These are phyloP conservation scores for Nicotiana rustica DNA, from an alignment of 305 asterid species.

Conservation along the genomic window DNA sequence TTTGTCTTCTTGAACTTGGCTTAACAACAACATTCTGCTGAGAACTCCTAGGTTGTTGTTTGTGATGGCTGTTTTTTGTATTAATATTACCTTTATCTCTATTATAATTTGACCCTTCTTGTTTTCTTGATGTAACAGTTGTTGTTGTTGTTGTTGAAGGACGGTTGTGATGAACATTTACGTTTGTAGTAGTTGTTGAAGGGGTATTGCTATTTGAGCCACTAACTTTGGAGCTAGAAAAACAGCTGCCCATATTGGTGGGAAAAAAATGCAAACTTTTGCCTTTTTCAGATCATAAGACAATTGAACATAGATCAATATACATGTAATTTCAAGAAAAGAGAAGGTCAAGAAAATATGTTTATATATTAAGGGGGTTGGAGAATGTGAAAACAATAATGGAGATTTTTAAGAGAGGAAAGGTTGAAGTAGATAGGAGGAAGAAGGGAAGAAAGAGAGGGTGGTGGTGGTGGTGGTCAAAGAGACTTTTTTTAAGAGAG, in stretches of 20 bases:
- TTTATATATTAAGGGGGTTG: neutral
- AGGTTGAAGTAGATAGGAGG: conserved; percentile 60
- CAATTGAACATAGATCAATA: neutral
- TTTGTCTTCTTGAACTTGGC: conserved; percentile 52
- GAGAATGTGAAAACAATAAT: conserved; percentile 40
- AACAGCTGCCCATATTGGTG: conserved; percentile 70
- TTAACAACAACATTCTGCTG: conserved; percentile 40
- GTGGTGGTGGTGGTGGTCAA: conserved; percentile 66
- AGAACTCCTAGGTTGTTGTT: conserved; percentile 52
- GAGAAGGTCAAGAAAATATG: conserved; percentile 26
- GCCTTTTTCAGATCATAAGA: conserved; percentile 38
- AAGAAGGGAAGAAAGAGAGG: conserved; percentile 67
- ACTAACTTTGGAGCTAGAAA: conserved; percentile 63
- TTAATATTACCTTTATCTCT: conserved; percentile 44
- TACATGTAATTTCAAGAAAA: conserved; percentile 18
- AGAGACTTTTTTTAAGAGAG: conserved; percentile 48
- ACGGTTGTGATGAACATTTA: conserved; percentile 23
- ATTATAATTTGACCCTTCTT: conserved; percentile 48
- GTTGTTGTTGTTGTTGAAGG: conserved; percentile 42
- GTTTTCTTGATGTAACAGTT: conserved; percentile 37
- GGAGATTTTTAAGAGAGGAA: conserved; percentile 50
- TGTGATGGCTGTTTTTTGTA: conserved; percentile 33
- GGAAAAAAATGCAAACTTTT: conserved; percentile 32
- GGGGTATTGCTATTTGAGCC: conserved; percentile 61
- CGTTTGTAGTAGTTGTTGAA: conserved; percentile 36